These are phyloP conservation scores for Erodium texanum DNA, from an alignment of 441 rosid species.

Conservation along the genomic window DNA sequence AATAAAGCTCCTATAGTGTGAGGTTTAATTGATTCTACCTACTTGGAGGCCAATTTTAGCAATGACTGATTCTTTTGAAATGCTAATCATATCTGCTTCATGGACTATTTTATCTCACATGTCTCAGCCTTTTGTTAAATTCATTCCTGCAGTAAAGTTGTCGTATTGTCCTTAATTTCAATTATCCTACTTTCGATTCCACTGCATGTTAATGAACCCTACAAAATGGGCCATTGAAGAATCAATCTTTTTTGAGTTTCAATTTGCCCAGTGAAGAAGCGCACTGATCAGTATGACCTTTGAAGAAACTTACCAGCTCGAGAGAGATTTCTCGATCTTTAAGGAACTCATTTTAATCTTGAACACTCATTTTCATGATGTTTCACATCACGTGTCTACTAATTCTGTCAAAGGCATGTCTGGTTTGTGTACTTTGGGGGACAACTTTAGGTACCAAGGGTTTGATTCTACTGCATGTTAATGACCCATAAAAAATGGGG, in stretches of 20 bases:
- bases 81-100: not conserved
- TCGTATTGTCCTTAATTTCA: not conserved
- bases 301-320: too few species aligned
- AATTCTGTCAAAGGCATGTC: too few species aligned
- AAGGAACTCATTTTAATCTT: too few species aligned
- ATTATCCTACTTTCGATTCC: not conserved
- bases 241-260: not conserved
- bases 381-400: too few species aligned
- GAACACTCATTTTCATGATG: too few species aligned
- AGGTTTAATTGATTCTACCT: not conserved
- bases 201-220: too few species aligned
- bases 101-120: not conserved
- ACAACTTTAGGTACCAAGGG: too few species aligned
- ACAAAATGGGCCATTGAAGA: not conserved
- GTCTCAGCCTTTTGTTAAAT: not conserved
- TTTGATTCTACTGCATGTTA: too few species aligned
- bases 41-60: not conserved
- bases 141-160: not conserved
- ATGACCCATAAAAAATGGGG: too few species aligned
- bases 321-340: too few species aligned
- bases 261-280: not conserved
- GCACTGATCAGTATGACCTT: not conserved
- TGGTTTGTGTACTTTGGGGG: too few species aligned
- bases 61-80: not conserved
- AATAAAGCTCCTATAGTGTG: not conserved